phyloP scores from a whole-genome alignment of 2,329 filamentous ascomycete species.

The Fusarium metavorans region DNA sequence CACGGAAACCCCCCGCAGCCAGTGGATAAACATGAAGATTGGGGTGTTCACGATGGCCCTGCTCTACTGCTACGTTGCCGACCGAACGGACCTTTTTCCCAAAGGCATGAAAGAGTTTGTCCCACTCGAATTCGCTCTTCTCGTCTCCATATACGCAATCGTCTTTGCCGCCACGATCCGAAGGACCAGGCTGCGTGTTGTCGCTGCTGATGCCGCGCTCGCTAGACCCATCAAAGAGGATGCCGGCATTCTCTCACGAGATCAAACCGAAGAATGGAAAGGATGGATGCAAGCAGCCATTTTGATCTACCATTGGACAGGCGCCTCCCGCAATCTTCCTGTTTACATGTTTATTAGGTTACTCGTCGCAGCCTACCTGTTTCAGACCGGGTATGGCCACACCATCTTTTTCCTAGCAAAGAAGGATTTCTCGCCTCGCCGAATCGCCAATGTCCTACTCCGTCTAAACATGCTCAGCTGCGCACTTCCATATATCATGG shows the following conservation, averaged over 20 bases:
- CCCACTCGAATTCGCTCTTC: slow-evolving; percentile 27
- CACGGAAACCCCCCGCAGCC: slow-evolving; percentile 13
- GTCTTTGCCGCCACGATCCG: slow-evolving; percentile 32
- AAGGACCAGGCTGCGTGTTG: slow-evolving; percentile 27
- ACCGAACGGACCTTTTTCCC: slow-evolving; percentile 45
- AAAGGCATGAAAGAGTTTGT: slow-evolving; percentile 45
- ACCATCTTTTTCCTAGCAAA: slow-evolving; percentile 68
- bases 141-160: slow-evolving; percentile 23
- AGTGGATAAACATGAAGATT: slow-evolving; percentile 39
- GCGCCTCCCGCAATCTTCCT: slow-evolving; percentile 58
- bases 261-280: slow-evolving; percentile 74
- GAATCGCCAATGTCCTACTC: slow-evolving; percentile 65
- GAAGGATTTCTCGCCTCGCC: slow-evolving; percentile 66
- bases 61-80: slow-evolving; percentile 45
- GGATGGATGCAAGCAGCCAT: slow-evolving; percentile 71
- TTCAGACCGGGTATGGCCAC: slow-evolving; percentile 73
- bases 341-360: slow-evolving; percentile 68
- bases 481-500: slow-evolving; percentile 66
- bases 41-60: slow-evolving; percentile 44
- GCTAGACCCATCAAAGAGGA: slow-evolving; percentile 24
- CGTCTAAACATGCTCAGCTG: slow-evolving; percentile 69
- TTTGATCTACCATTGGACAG: slow-evolving; percentile 68
- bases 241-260: slow-evolving; percentile 52
- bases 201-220: not conserved
- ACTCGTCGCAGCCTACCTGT: slow-evolving; percentile 69